Base-by-base conservation (phyloP, 2,329 filamentous ascomycete genomes). In the Anisogramma anomala region DNA sequence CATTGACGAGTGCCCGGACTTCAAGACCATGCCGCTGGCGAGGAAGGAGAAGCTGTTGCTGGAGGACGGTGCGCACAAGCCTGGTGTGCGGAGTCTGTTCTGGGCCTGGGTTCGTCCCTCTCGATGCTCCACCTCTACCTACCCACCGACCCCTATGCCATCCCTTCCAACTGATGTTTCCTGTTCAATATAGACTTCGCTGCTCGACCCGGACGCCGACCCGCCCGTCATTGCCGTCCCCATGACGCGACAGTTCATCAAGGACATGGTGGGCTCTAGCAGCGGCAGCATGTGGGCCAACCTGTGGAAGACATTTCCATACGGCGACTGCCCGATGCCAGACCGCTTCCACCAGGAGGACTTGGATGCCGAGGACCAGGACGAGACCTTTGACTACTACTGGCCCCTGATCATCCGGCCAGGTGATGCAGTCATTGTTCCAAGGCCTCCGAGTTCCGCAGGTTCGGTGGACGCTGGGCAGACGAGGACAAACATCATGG, bases 31-130 rank as follows among this genome's bases (percentile, higher is more conserved):
- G 32, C 0, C 9, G 8, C 2, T 4, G 1, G 6, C 31, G 2
- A 4, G 19, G 15, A 36, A 33, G 30, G 8, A 19, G 30, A 20
- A 19, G 18, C 38, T 45, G 7, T 28, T 45, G 10, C 14, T 45
- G 11, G 34, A 3, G 9, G 27, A 28, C 25, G 42, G 42, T 3
- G 38, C 25, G 9, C 3, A 32, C 14, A 17, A 31, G 15, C 42
- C 42, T 2, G 42, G 42, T 14, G 42, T 41, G 11, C 38, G 42
- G 6, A 45, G 42, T 30, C 25, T 34, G 10, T 18, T 31, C 25
- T 35, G 11, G n/a, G n/a, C 6, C 23, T 11, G 34, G 34, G 34
- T 36, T 17, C 13, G 14, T 18, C 3, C 11, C 2, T 10, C 3
- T 23, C 11, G 9, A 11, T 10, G 8, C 13, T 13, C 2, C n/a